Percentiles rank a stretch among this genome's conserved stretches.
Evolutionary conservation across 2,329 filamentous ascomycete species (phyloP).

Genomic region (Trichoderma gracile): DNA sequence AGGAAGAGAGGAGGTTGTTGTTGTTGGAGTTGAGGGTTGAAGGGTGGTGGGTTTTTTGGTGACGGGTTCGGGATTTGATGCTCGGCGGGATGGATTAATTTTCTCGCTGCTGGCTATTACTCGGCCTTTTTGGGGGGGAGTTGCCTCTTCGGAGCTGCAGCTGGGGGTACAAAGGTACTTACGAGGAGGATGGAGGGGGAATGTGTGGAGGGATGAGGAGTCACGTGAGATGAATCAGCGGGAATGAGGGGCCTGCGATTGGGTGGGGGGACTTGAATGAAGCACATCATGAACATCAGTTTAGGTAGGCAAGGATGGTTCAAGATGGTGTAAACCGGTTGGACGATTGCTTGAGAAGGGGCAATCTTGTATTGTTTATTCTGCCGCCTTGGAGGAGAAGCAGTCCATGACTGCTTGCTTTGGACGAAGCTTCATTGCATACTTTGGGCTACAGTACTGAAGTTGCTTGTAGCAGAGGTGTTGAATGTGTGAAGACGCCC

Average conservation of each 20-base stretch:
- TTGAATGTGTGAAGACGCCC: no score
- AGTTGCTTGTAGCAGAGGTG: no score
- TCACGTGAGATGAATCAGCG: constrained; percentile 29
- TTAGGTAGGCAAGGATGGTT: no score
- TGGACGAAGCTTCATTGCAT: no score
- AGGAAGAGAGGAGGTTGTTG: constrained; percentile 4
- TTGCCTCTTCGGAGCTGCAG: constrained; percentile 35
- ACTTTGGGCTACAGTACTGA: no score
- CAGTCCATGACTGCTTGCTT: no score
- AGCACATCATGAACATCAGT: not conserved
- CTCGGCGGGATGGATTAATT: constrained; percentile 45
- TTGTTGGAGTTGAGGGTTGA: constrained; percentile 25
- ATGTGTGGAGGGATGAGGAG: not conserved
- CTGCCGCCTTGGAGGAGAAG: no score
- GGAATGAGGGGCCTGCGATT: constrained; percentile 14
- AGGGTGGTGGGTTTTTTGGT: constrained; percentile 19
- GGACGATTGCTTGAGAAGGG: no score
- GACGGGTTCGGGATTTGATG: constrained; percentile 7
- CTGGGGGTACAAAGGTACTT: not conserved
- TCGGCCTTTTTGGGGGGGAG: constrained; percentile 32
- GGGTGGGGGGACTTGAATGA: not conserved
- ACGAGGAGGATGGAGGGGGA: constrained; percentile 14
- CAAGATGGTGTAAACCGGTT: no score
- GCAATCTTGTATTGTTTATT: no score
- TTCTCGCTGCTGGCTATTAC: constrained; percentile 43